Conservation (phyloP, 306 rosid genomes). For the Vigna reflexopilosa region DNA sequence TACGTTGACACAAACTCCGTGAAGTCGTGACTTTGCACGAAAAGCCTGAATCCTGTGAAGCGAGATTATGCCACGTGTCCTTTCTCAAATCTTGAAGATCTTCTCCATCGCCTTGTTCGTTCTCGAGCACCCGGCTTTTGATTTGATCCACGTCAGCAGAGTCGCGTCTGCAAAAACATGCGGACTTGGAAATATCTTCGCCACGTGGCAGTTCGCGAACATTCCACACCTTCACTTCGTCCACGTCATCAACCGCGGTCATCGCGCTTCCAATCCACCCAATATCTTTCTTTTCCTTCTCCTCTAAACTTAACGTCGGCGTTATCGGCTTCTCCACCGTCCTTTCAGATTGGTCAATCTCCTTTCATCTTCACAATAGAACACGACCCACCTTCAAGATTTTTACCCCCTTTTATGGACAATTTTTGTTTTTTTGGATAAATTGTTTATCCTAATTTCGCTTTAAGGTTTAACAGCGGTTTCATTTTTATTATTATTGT, state of each 20-base stretch:
- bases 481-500: not conserved
- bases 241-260: slow-evolving; percentile 53
- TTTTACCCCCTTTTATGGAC: not conserved
- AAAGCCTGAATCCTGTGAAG: not conserved
- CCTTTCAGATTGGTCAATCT: slow-evolving; percentile 49
- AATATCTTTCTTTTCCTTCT: slow-evolving; percentile 40
- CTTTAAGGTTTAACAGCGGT: not conserved
- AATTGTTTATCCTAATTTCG: not conserved
- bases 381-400: not conserved
- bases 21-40: not conserved
- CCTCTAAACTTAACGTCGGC: slow-evolving; percentile 43
- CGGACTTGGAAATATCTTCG: slow-evolving; percentile 66
- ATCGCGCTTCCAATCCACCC: slow-evolving; percentile 35
- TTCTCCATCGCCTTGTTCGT: slow-evolving; percentile 19
- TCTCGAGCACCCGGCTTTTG: slow-evolving; percentile 59
- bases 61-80: slow-evolving; percentile 51
- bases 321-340: slow-evolving; percentile 40
- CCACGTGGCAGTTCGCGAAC: slow-evolving; percentile 56
- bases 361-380: not conserved
- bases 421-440: not conserved
- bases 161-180: slow-evolving; percentile 23
- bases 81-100: slow-evolving; percentile 52
- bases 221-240: slow-evolving; percentile 57
- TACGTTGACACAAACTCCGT: not conserved
- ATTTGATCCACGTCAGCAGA: slow-evolving; percentile 60